Conservation (phyloP, 495 filamentous ascomycete genomes). For the Hyaloscypha variabilis region DNA sequence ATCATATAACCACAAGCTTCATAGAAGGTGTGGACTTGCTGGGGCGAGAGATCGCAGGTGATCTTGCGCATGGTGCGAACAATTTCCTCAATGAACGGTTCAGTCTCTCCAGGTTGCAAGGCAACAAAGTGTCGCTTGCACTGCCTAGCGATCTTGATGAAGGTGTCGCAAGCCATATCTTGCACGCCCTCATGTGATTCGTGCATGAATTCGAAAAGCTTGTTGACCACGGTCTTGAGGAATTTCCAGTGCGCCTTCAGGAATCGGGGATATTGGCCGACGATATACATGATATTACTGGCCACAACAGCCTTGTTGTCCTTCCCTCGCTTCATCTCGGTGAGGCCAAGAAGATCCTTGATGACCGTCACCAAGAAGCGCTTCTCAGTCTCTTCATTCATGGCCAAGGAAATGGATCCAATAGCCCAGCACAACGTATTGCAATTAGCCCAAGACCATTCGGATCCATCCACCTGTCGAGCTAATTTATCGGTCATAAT, state of each 20-base stretch:
- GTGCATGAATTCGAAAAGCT: slow-evolving; percentile 99
- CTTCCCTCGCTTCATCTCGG: slow-evolving; percentile 98
- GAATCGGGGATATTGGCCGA: slow-evolving; percentile 97
- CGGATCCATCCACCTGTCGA: slow-evolving; percentile 88
- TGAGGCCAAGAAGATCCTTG: slow-evolving; percentile 96
- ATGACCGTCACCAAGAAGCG: slow-evolving; percentile 98
- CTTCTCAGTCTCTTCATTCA: slow-evolving; percentile 99
- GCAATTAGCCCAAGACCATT: slow-evolving; percentile 99
- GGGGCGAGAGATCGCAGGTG: slow-evolving; percentile 89
- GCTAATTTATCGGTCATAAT: slow-evolving; percentile 99
- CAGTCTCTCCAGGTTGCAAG: slow-evolving; percentile 88
- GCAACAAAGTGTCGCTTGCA: slow-evolving; percentile 98
- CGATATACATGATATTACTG: slow-evolving; percentile 99
- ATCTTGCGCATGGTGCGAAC: slow-evolving; percentile 94
- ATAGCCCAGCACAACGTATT: slow-evolving; percentile 99
- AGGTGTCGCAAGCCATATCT: slow-evolving; percentile 99
- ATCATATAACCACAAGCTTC: slow-evolving; percentile 99
- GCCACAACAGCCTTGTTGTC: slow-evolving; percentile 99
- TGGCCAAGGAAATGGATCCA: slow-evolving; percentile 95
- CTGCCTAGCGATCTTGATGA: slow-evolving; percentile 99
- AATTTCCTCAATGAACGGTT: slow-evolving; percentile 98
- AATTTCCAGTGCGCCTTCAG: slow-evolving; percentile 99
- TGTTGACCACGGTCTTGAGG: slow-evolving; percentile 99
- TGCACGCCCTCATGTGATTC: slow-evolving; percentile 99
- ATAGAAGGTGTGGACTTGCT: slow-evolving; percentile 98